Base-by-base conservation (phyloP, 495 filamentous ascomycete species). In the Aspergillus wentii region DNA sequence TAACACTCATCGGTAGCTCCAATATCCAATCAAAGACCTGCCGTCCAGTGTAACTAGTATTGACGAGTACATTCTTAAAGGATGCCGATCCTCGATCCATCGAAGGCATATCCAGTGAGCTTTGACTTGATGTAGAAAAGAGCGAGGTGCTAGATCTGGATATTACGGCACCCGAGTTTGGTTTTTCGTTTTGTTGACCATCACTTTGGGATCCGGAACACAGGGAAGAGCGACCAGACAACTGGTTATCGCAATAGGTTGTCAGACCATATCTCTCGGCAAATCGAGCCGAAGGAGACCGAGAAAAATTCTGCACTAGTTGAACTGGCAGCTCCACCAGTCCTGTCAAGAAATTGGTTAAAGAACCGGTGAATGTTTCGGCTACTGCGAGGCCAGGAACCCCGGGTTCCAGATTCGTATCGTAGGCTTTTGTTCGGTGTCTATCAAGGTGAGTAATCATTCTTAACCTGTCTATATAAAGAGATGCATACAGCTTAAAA, bases 281-380 rank as follows among this genome's bases (percentile, higher is more conserved):
- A 13, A 46, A 46, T n/a, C 43, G 38, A 10, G 16, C 33, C 0
- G 38, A 29, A 3, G 27, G 18, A 8, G 37, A 29, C 8, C 14
- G 31, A 2, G 38, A 17, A 15, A 46, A 36, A 4, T 55, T 62
- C 44, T 76, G 73, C 44, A 86, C 82, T 8, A 88, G 72, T 25
- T 83, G 79, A 23, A 78, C 69, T 1, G 87, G 87, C 30, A 91
- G 76, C 46, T 91, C 87, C 5, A 83, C 83, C 21, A 85, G 64
- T 0, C 84, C 85, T 79, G 90, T 83, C 54, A 78, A 68, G 37
- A 94, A 70, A 38, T 62, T 80, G 15, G 74, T 70, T 16, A 83
- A 55, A n/a, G 85, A 82, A 3, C 83, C 84, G 2, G 86, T 55
- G 2, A 90, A 48, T 2, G 80, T 78, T 11, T 76, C 72, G 2